Evolutionary conservation across 2,329 filamentous ascomycete genomes (phyloP), one percentile per base, ranked within the genome.

Genomic region (Colletotrichum simmondsii): DNA sequence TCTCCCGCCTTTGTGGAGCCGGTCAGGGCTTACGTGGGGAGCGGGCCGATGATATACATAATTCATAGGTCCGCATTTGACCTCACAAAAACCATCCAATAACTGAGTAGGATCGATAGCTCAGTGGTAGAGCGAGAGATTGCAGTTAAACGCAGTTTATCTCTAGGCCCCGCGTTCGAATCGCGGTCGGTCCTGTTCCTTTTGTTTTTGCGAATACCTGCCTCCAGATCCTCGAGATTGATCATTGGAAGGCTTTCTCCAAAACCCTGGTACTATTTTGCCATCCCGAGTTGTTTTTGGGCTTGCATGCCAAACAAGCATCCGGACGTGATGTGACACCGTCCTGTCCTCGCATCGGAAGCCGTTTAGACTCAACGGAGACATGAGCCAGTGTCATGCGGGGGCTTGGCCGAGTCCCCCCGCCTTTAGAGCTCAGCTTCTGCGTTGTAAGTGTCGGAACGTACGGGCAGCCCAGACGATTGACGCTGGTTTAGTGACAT

Each of bases 121-220:
- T 73, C 71, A 73, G 71, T 73, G 71, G 71, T 73, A 73, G 71
- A 73, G 71, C 66, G 71, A 73, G 66, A 73, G 71, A 73, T 73
- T 73, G 71, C 71, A 73, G 71, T 57, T 3, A 0, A 14, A 37
- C 61, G 61, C 71, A 71, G 30, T 49, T 6, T 58, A 73, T 73
- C 71, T 73, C 71, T 73, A 73, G 71, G 71, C 71, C 71, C 71
- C 71, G 71, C 49, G 71, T 73, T 73, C 71, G 71, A 73, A 73
- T 28, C 71, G 49, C 71, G 71, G 71, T 73, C 71, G 71, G 71
- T 73, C 71, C 71, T 73, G 3, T 1, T 0, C 0, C 4, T 24
- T 52, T 54, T 68, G 26, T 14, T 11, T 35, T 26, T 22, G 11
- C 12, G 5, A n/a, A 10, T 28, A 5, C 37, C 22, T n/a, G 4